Conservation (phyloP, 1,139 yeast genomes). For the Pichia sp. region DNA sequence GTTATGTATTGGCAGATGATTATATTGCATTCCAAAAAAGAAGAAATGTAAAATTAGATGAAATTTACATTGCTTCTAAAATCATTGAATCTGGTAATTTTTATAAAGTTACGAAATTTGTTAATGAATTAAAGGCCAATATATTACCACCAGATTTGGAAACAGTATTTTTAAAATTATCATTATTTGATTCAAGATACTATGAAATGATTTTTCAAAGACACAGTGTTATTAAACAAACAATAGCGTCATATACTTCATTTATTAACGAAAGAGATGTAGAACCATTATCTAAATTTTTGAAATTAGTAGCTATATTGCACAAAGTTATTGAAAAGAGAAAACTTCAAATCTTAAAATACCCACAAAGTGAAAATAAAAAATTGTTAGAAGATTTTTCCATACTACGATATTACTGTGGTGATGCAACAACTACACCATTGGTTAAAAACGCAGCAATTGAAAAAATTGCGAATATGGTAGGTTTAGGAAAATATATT, state of each 20-base stretch:
- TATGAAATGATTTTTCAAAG: conserved; percentile 12
- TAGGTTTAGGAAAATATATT: not conserved
- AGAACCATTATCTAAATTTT: no score
- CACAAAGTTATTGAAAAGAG: no score
- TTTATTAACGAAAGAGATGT: no score
- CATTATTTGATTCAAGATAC: conserved; percentile 20
- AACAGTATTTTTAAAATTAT: conserved; percentile 13
- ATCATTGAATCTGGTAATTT: conserved; percentile 9
- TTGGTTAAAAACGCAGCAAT: conserved; percentile 14
- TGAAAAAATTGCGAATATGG: conserved; percentile 9
- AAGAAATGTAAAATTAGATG: conserved; percentile 11
- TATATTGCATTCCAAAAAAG: conserved; percentile 1
- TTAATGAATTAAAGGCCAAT: not conserved
- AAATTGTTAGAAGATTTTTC: conserved; percentile 16
- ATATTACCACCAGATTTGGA: conserved; percentile 14
- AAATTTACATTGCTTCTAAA: conserved; percentile 18
- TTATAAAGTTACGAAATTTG: not conserved
- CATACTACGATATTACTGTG: conserved; percentile 19
- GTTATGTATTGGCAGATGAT: conserved; percentile 3
- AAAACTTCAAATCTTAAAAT: not conserved
- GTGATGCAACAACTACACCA: conserved; percentile 15
- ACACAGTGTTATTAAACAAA: conserved; percentile 6
- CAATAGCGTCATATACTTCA: no score
- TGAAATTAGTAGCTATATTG: no score
- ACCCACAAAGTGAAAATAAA: not conserved